Evolutionary conservation across 2,329 filamentous ascomycete species (phyloP).

Genomic region (Stachybotrys echinatus): DNA sequence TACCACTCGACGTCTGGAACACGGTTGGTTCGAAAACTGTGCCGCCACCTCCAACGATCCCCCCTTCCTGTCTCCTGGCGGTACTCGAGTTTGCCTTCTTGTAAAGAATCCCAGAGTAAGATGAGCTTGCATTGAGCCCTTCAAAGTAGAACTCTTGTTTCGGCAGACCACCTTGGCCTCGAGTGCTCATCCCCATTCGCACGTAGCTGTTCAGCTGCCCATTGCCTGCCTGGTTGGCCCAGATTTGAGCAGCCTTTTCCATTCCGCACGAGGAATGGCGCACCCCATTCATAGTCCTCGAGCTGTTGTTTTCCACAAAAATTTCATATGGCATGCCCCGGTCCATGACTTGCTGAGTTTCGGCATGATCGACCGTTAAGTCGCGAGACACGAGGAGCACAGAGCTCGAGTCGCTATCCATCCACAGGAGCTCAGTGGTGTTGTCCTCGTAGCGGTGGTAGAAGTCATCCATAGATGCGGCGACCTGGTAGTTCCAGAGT

Average conservation of each 20-base stretch:
- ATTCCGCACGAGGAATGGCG: constrained; percentile 80
- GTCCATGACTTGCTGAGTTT: constrained; percentile 50
- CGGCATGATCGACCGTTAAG: constrained; percentile 52
- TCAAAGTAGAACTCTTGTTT: constrained; percentile 86
- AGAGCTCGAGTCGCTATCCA: constrained; percentile 78
- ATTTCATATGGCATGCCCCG: constrained; percentile 63
- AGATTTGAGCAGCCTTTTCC: constrained; percentile 57
- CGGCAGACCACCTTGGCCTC: constrained; percentile 60
- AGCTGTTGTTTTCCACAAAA: constrained; percentile 63
- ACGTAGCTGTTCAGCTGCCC: constrained; percentile 42
- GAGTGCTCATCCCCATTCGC: constrained; percentile 61
- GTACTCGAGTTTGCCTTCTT: constrained; percentile 48
- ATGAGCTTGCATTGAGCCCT: constrained; percentile 65
- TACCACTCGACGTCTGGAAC: constrained; percentile 78
- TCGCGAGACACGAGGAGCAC: constrained; percentile 76
- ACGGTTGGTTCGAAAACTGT: constrained; percentile 64
- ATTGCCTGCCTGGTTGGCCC: constrained; percentile 42
- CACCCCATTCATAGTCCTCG: constrained; percentile 60
- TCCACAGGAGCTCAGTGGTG: constrained; percentile 58
- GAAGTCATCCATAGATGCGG: constrained; percentile 71
- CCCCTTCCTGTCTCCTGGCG: constrained; percentile 24
- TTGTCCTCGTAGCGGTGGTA: constrained; percentile 61
- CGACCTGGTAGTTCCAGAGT: constrained; percentile 74
- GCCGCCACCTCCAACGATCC: constrained; percentile 63
- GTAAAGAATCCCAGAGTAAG: constrained; percentile 70